Evolutionary conservation across 169 alveolate genomes (phyloP).

Genomic region (Fabrea salina): DNA sequence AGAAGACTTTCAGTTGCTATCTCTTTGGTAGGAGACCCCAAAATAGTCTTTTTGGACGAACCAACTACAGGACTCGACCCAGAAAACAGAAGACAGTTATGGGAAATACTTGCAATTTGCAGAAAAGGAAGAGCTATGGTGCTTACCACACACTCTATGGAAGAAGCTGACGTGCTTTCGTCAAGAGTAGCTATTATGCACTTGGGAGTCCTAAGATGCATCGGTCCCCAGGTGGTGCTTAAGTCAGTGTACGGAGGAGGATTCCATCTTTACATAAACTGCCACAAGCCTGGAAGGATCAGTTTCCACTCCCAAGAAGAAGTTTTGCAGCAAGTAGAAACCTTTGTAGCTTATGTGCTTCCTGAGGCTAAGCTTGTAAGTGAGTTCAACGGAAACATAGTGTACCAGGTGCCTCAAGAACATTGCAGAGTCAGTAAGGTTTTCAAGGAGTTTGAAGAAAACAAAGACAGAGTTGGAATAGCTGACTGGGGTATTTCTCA

Average conservation of each 20-base stretch:
- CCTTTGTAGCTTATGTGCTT: conserved; percentile 40
- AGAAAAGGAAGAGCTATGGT: conserved; percentile 84
- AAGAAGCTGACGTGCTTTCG: conserved; percentile 91
- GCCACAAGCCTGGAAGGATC: conserved; percentile 34
- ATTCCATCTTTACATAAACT: conserved; percentile 72
- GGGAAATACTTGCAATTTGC: conserved; percentile 82
- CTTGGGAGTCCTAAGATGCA: conserved; percentile 79
- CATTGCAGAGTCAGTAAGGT: conserved; percentile 39
- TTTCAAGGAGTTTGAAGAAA: conserved; percentile 36
- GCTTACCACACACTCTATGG: conserved; percentile 92
- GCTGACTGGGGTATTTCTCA: conserved; percentile 60
- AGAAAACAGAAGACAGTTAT: conserved; percentile 83
- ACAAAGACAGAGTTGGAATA: conserved; percentile 37
- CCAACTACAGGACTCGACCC: conserved; percentile 93
- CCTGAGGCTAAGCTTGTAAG: conserved; percentile 54
- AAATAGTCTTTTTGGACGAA: conserved; percentile 86
- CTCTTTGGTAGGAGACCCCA: conserved; percentile 85
- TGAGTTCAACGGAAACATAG: conserved; percentile 70
- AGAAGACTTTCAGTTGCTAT: conserved; percentile 85
- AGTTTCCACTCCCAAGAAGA: conserved; percentile 24
- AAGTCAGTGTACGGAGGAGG: conserved; percentile 87
- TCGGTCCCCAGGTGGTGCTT: conserved; percentile 74
- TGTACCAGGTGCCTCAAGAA: conserved; percentile 56
- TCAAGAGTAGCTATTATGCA: conserved; percentile 84
- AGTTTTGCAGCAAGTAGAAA: conserved; percentile 29